Evolutionary conservation across 2,329 filamentous ascomycete genomes (phyloP).

Genomic region (Trichoderma cornu-damae): DNA sequence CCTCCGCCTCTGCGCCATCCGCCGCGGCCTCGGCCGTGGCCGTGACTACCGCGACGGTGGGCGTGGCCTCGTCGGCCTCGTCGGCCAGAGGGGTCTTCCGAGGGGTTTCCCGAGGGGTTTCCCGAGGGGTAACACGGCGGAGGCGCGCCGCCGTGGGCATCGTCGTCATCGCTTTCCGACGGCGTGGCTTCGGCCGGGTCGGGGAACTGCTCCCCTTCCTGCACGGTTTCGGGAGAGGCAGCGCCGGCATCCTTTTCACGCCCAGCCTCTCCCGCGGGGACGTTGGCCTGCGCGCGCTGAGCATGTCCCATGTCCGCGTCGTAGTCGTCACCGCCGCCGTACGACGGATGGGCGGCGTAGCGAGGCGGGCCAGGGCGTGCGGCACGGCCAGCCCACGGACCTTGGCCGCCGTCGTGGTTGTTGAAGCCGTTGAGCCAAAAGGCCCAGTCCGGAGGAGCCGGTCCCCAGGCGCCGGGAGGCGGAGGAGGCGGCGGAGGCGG

Average conservation of each 20-base stretch:
- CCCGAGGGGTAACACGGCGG: slow-evolving; percentile 22
- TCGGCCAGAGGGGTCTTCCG: slow-evolving; percentile 5
- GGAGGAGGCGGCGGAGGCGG: slow-evolving; percentile 14
- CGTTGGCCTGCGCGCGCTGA: background rate
- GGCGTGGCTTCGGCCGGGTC: slow-evolving; percentile 33
- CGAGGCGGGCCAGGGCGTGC: slow-evolving; percentile 17
- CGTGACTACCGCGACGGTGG: background rate
- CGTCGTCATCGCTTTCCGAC: slow-evolving; percentile 27
- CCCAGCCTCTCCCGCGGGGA: slow-evolving; percentile 18
- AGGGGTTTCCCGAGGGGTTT: slow-evolving; percentile 16
- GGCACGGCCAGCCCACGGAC: slow-evolving; percentile 16
- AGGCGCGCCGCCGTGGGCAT: slow-evolving; percentile 21
- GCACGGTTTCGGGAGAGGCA: slow-evolving; percentile 32
- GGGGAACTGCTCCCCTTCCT: slow-evolving; percentile 27
- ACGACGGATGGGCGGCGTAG: no score
- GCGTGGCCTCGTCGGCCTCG: slow-evolving; percentile 21
- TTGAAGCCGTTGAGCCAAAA: background rate
- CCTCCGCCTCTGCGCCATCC: slow-evolving; percentile 21
- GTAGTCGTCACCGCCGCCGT: no score
- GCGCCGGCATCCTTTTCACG: slow-evolving; percentile 30
- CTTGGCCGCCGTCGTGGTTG: slow-evolving; percentile 17
- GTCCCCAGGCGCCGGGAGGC: slow-evolving; percentile 1
- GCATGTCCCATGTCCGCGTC: background rate
- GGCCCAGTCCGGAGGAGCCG: background rate
- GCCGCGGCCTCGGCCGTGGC: slow-evolving; percentile 3